phyloP scores from a whole-genome alignment of 441 rosid species.

The Arabidopsis hybrid region DNA sequence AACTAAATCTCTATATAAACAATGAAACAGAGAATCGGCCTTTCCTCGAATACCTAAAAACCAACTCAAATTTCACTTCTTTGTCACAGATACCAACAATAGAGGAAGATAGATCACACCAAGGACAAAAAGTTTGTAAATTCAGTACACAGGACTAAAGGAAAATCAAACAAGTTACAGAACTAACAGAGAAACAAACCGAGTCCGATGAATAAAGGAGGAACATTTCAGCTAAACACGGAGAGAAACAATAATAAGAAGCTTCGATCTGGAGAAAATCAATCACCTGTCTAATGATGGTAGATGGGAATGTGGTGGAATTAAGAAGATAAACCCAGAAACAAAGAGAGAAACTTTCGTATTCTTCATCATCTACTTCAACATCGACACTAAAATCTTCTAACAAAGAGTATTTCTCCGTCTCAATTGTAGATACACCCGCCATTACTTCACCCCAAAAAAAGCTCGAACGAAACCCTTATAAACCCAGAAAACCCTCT shows the following conservation, averaged over 20 bases:
- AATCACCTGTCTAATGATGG: constrained; percentile 63
- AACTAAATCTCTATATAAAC: not conserved
- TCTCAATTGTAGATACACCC: constrained; percentile 49
- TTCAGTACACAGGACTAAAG: not conserved
- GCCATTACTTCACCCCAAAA: constrained; percentile 32
- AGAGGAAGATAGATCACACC: constrained; percentile 1
- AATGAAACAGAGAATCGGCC: constrained; percentile 11
- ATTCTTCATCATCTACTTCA: constrained; percentile 49
- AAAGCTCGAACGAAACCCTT: constrained; percentile 39
- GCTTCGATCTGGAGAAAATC: not conserved
- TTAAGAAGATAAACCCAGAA: constrained; percentile 76
- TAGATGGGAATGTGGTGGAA: constrained; percentile 56
- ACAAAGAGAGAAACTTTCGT: constrained; percentile 54
- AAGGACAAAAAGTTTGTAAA: not conserved
- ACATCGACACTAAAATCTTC: constrained; percentile 62
- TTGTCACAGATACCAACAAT: not conserved
- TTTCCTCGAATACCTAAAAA: not conserved
- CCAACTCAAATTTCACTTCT: constrained; percentile 4
- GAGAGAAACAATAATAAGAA: not conserved
- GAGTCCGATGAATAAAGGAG: not conserved
- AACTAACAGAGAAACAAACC: not conserved
- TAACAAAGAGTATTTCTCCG: constrained; percentile 53
- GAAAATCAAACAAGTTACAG: constrained; percentile 12
- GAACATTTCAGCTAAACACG: not conserved
- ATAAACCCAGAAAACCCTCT: not conserved